phyloP scores from a whole-genome alignment of 306 rosid species.

The Glycine tomentella region DNA sequence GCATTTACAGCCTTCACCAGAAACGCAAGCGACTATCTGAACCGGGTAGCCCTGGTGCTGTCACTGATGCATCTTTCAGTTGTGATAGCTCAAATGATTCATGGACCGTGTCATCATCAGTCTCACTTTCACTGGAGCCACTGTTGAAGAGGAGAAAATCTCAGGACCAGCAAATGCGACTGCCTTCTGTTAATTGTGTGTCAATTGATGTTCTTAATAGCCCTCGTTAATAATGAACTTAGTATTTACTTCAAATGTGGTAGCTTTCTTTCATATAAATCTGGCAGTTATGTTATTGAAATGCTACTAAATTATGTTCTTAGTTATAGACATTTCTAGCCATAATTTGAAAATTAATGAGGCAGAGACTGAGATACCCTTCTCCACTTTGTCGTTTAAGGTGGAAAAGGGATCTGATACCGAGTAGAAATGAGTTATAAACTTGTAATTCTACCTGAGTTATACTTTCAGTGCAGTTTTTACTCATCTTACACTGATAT shows the following conservation, averaged over 20 bases:
- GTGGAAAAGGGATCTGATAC: slow-evolving; percentile 46
- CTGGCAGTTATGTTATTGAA: slow-evolving; percentile 52
- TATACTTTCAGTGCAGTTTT: slow-evolving; percentile 35
- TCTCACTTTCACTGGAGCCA: slow-evolving; percentile 62
- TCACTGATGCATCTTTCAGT: slow-evolving; percentile 74
- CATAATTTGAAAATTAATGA: slow-evolving; percentile 53
- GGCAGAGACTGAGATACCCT: slow-evolving; percentile 43
- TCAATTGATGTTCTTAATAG: slow-evolving; percentile 71
- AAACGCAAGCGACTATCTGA: slow-evolving; percentile 61
- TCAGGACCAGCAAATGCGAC: slow-evolving; percentile 79
- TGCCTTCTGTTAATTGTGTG: slow-evolving; percentile 65
- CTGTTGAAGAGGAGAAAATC: slow-evolving; percentile 70
- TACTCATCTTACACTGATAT: slow-evolving; percentile 28
- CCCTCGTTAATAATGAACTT: slow-evolving; percentile 64
- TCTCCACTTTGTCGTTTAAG: slow-evolving; percentile 41
- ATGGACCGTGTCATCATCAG: slow-evolving; percentile 59
- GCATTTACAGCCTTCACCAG: slow-evolving; percentile 46
- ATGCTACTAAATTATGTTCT: slow-evolving; percentile 56
- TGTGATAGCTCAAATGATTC: slow-evolving; percentile 82
- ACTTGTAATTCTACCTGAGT: slow-evolving; percentile 52
- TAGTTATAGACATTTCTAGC: slow-evolving; percentile 53
- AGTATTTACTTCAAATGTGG: slow-evolving; percentile 60
- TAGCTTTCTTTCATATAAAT: slow-evolving; percentile 55
- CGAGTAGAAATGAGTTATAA: slow-evolving; percentile 49
- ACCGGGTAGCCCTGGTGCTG: slow-evolving; percentile 73